Base-by-base conservation (phyloP, 2,329 filamentous ascomycete genomes). In the Ophiostoma perfectum region DNA sequence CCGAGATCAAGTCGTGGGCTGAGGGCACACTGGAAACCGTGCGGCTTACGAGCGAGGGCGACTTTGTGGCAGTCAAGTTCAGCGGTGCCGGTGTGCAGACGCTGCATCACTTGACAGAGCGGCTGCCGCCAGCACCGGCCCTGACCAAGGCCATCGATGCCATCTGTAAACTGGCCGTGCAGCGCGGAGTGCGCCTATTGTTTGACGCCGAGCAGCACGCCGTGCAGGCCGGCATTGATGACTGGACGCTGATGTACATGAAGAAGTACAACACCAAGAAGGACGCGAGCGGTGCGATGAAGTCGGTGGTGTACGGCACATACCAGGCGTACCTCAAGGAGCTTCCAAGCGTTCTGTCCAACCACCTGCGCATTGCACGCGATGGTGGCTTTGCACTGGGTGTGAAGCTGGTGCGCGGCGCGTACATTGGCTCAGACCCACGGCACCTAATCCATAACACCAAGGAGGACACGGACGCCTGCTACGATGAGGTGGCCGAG, bases 191-290 rank as follows among this genome's bases (percentile, higher is more conserved):
- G 2, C 84, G 86, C 3, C 83, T 97, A 0, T 85, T 96, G 2
- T 92, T 96, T 71, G 92, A 96, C 71, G 93, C 92, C 1, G 93
- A 97, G 78, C 92, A 96, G 77, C 88, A 89, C 68, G 84, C 86
- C 68, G 84, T 95, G 42, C 91, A 96, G 78, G 80, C 84, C 5
- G 92, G 92, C 7, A 94, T 96, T 70, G 89, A 95, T 76, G 84
- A 86, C 73, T 94, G 92, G 90, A 91, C 89, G 5, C 78, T 95
- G 65, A 79, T 84, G n/a, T 89, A 92, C 73, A 91, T 93, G 81
- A 85, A 86, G 73, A 87, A 85, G 75, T 93, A 91, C 81, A 96
- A 96, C 80, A 84, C 81, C 0, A 74, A 78, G 1, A 84, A 84
- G 44, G 81, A 83, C 67, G 88, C 90, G 3, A 45, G 41, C 18